phyloP scores from a whole-genome alignment of 768 basidiomycete genomes.

The Lanmaoa pseudosensibilis region DNA sequence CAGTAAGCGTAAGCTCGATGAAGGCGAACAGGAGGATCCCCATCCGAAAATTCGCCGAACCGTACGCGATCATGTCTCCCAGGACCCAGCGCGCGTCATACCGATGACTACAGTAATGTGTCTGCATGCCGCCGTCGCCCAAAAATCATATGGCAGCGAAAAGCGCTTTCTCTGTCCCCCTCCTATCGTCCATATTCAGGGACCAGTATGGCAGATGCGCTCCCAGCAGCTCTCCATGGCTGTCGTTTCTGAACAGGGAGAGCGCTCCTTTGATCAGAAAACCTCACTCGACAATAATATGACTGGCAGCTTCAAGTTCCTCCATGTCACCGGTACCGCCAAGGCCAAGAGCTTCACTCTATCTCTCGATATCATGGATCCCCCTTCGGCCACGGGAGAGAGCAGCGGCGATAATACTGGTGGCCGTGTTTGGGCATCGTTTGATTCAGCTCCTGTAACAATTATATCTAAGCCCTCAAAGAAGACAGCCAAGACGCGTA shows the following conservation, averaged over 20 bases:
- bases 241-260: conserved; percentile 79
- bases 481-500: conserved; percentile 94
- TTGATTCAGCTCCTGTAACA: conserved; percentile 88
- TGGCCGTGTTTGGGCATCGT: conserved; percentile 85
- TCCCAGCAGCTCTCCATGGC: conserved; percentile 82
- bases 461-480: conserved; percentile 98
- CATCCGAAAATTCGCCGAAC: conserved; percentile 83
- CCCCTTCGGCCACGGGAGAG: conserved; percentile 51
- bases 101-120: conserved; percentile 91
- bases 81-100: conserved; percentile 71
- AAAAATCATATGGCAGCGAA: conserved; percentile 95
- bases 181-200: conserved; percentile 89
- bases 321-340: conserved; percentile 85
- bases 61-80: conserved; percentile 77
- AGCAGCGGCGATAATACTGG: conserved; percentile 32
- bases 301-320: conserved; percentile 87
- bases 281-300: conserved; percentile 80
- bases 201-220: conserved; percentile 82
- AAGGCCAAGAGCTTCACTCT: conserved; percentile 90
- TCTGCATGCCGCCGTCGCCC: conserved; percentile 89
- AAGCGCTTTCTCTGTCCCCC: conserved; percentile 94
- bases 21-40: conserved; percentile 55
- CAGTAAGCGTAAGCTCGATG: conserved; percentile 75
- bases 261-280: conserved; percentile 83
- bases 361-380: conserved; percentile 81